Evolutionary conservation across 2,329 filamentous ascomycete genomes (phyloP), one percentile per base, ranked within the genome.

Genomic region (Lasiodiplodia citricola): DNA sequence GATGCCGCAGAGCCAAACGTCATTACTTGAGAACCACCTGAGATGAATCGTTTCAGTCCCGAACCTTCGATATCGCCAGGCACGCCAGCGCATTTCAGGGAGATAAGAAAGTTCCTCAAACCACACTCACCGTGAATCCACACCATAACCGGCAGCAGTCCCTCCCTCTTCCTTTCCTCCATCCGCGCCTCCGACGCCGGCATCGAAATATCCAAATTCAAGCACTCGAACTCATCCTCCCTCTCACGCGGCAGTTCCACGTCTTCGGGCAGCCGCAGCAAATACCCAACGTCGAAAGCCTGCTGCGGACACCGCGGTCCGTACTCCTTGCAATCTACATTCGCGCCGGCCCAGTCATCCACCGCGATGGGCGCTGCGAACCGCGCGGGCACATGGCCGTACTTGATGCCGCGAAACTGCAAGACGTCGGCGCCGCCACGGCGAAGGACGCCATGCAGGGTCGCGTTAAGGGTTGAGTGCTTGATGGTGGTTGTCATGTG

Each of bases 1-100:
- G 81, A 82, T 3, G 79, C 78, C 25, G 78, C 78, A 21, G 78
- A 81, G 41, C 80, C 82, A 68, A 83, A 84, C 0, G 82, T 83
- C 6, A 84, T 76, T 1, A 80, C 75, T 60, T 84, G 83, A 3
- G 81, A 83, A 11, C 83, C 83, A 16, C 68, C 68, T 70, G 10
- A 41, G 13, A 80, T 51, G 23, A 54, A 28, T 11, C 21, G 7
- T 18, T 51, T 65, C 28, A 64, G 44, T 28, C 23, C 11, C 28
- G 37, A n/a, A n/a, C 31, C 35, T 47, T 47, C n/a, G 8, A 47
- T 11, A 47, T 21, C 44, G 18, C 21, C n/a, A 35, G 31, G 31
- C 31, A 35, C 18, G n/a, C n/a, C 44, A 47, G 3, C 44, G n/a
- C 31, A 35, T 35, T 35, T 35, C 31, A 10, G 31, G 6, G 31